A percentile compares a stretch with the other conserved stretches of the same genome.
These are phyloP conservation scores for Postia placenta DNA, from an alignment of 768 basidiomycete species.

Conservation along the genomic window DNA sequence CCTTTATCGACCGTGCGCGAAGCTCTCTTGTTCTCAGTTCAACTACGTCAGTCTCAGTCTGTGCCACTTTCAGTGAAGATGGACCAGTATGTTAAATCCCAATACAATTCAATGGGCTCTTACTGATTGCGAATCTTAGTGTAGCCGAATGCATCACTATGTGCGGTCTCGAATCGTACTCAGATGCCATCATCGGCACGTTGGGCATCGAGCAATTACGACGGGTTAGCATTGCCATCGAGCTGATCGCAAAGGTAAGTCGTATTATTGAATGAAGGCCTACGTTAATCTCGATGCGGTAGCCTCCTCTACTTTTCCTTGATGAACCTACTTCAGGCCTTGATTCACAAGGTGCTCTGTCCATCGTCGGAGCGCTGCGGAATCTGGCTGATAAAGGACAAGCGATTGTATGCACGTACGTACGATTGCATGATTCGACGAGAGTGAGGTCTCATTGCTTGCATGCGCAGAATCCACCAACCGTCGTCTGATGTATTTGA, in stretches of 20 bases:
- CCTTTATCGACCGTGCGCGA: constrained; percentile 74
- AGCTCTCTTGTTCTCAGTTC: constrained; percentile 74
- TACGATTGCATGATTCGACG: background rate
- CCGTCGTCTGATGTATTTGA: constrained; percentile 82
- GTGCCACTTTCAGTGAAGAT: constrained; percentile 68
- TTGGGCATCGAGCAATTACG: constrained; percentile 70
- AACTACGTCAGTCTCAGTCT: constrained; percentile 63
- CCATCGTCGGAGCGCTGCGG: constrained; percentile 68
- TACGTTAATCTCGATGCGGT: constrained; percentile 12
- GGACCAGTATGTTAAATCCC: constrained; percentile 62
- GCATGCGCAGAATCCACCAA: constrained; percentile 35
- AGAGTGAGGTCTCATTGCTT: background rate
- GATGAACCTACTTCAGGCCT: constrained; percentile 87
- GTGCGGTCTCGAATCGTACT: constrained; percentile 56
- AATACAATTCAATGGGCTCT: background rate
- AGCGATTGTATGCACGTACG: constrained; percentile 78
- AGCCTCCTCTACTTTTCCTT: constrained; percentile 71
- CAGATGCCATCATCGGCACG: constrained; percentile 63
- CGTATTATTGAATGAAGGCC: background rate
- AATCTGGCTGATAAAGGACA: constrained; percentile 77
- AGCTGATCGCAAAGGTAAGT: constrained; percentile 67
- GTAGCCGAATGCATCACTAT: constrained; percentile 55
- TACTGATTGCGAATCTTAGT: constrained; percentile 22
- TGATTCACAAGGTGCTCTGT: constrained; percentile 85
- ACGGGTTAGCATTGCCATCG: constrained; percentile 81